phyloP scores from a whole-genome alignment of 2,329 filamentous ascomycete genomes.

The Fusarium phyllophilum region DNA sequence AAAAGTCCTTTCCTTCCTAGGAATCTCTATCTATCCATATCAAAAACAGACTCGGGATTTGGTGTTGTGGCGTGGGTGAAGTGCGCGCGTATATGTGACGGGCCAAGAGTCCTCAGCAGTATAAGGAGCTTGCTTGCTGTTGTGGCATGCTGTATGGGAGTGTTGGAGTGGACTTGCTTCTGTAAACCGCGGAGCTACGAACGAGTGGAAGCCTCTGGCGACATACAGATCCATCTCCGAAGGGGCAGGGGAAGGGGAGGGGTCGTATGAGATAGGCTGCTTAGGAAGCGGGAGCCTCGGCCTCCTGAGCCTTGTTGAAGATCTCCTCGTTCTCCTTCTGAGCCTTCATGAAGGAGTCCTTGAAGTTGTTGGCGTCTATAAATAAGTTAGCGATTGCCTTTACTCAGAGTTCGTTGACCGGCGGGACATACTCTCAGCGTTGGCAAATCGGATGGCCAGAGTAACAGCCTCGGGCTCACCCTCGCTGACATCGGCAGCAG shows the following conservation, averaged over 20 bases:
- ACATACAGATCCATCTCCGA: constrained; percentile 20
- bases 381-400: constrained; percentile 40
- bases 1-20: constrained; percentile 29
- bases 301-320: constrained; percentile 65
- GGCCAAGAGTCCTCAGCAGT: constrained; percentile 22
- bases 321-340: constrained; percentile 95
- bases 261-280: constrained; percentile 11
- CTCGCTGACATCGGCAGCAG: constrained; percentile 96
- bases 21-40: constrained; percentile 37
- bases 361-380: constrained; percentile 94
- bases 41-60: constrained; percentile 30
- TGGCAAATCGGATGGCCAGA: constrained; percentile 96
- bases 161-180: constrained; percentile 20
- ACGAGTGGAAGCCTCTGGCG: constrained; percentile 19
- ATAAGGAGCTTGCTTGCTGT: constrained; percentile 32
- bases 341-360: constrained; percentile 96
- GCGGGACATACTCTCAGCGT: constrained; percentile 86
- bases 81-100: constrained; percentile 20
- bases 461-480: constrained; percentile 96
- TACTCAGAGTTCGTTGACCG: neutral
- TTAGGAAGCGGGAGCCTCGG: constrained; percentile 43
- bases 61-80: constrained; percentile 34
- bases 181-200: constrained; percentile 19
- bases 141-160: constrained; percentile 36
- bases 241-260: constrained; percentile 26